These are phyloP conservation scores for Trichoderma brevicompactum DNA, from an alignment of 2,329 filamentous ascomycete species.

Conservation along the genomic window DNA sequence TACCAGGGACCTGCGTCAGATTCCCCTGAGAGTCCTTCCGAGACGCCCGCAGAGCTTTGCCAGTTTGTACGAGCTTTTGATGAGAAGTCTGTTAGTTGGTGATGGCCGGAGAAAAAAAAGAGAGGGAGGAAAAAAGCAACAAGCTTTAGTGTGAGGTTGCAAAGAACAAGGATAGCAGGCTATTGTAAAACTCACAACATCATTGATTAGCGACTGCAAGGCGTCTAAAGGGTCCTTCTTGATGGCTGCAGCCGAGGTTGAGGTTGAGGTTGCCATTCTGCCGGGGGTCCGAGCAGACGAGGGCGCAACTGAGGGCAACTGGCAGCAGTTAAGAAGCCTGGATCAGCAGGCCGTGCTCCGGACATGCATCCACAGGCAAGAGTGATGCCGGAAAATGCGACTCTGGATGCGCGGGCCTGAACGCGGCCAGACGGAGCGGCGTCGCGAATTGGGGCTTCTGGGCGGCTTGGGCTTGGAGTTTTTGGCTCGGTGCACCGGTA, in stretches of 20 bases:
- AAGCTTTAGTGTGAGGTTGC: background rate
- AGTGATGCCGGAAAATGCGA: background rate
- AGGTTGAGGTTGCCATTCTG: conserved; percentile 12
- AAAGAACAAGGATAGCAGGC: background rate
- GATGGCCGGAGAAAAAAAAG: background rate
- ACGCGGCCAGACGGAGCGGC: background rate
- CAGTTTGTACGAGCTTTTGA: conserved; percentile 58
- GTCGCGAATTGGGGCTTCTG: conserved; percentile 11
- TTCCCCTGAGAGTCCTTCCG: conserved; percentile 51
- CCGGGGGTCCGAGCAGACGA: background rate
- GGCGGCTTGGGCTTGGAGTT: background rate
- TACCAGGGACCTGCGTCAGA: conserved; percentile 40
- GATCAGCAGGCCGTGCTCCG: background rate
- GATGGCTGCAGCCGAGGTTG: background rate
- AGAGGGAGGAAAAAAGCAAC: background rate
- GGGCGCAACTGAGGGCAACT: background rate
- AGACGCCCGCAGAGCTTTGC: conserved; percentile 58
- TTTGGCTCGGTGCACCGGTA: background rate
- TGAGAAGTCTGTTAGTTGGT: conserved; percentile 35
- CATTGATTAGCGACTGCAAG: conserved; percentile 59
- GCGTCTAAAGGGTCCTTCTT: conserved; percentile 49
- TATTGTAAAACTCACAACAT: conserved; percentile 51
- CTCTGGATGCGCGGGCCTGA: background rate
- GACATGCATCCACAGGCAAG: conserved; percentile 7
- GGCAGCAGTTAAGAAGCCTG: background rate